Evolutionary conservation across 805 yeast species (phyloP), one percentile per base, ranked within the genome.

Genomic region (Alloascoidea hylecoeti): DNA sequence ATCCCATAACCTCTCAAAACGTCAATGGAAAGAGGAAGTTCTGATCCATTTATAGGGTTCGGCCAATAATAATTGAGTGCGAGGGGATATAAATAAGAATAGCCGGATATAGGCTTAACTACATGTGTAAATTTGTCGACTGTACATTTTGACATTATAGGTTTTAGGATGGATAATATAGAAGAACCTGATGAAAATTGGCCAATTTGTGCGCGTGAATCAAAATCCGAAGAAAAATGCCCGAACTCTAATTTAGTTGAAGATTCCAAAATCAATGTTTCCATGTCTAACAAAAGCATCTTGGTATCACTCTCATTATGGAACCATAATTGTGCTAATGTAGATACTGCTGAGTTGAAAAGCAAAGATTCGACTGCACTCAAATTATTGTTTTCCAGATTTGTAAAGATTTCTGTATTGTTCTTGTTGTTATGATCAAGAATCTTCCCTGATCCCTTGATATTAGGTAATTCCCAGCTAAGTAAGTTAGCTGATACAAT

Each of bases 401-500:
- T 23, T 23, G 9, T 9, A 23, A 9, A 23, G 9, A 9, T n/a
- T 9, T 9, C n/a, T 9, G 13, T 23, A 9, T 9, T 9, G 9
- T 23, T 23, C 13, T 23, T n/a, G 9, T 9, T 9, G 13, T 23
- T 23, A 9, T n/a, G 13, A n/a, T 23, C 30, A 23, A 23, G 9
- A n/a, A n/a, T n/a, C n/a, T n/a, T n/a, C n/a, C 56, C 57, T 2
- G 44, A 13, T n/a, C 57, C 60, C 15, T 33, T 30, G 12, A 44
- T 40, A 6, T 49, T 54, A 1, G 19, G 19, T 4, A 41, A 39
- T 28, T 50, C 44, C 61, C 61, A 57, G 2, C 47, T 43, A 18
- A 52, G 39, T 14, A 57, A 43, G 33, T 52, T 54, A 18, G 51
- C 56, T 34, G 44, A 50, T 33, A 57, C 44, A 14, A 53, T 46